A percentile compares a stretch with the other conserved stretches of the same genome.
phyloP scores from a whole-genome alignment of 768 basidiomycete genomes.

The Tricholoma flavovirens region DNA sequence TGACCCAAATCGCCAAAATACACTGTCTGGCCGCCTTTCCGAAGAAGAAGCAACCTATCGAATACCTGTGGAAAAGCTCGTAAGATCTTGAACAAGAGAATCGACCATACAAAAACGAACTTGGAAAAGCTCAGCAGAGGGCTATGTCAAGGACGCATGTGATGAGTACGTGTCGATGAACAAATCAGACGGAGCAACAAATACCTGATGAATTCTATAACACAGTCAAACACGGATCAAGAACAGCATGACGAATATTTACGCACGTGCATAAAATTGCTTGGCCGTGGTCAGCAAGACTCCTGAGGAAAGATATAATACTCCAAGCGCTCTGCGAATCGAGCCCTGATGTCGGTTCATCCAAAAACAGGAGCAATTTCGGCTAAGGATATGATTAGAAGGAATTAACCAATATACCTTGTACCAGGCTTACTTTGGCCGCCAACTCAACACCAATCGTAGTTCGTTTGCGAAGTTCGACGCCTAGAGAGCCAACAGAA shows the following conservation, averaged over 20 bases:
- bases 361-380: too few species aligned
- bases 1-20: conserved; percentile 71
- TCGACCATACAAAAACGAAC: conserved; percentile 13
- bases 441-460: too few species aligned
- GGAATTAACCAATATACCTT: background rate
- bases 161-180: background rate
- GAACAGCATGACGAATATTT: background rate
- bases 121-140: too few species aligned
- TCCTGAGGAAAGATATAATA: conserved; percentile 67
- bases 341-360: too few species aligned
- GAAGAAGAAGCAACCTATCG: conserved; percentile 67
- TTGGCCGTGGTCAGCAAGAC: conserved; percentile 76
- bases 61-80: conserved; percentile 39
- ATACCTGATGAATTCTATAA: conserved; percentile 39
- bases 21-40: conserved; percentile 71
- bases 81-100: background rate
- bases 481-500: conserved; percentile 50
- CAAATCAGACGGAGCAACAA: background rate
- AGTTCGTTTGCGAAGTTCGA: conserved; percentile 49
- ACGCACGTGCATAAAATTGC: conserved; percentile 85
- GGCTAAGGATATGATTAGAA: conserved; percentile 39
- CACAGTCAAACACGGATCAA: background rate
- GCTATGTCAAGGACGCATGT: conserved; percentile 39
- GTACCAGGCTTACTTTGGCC: conserved; percentile 2
- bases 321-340: conserved; percentile 88